phyloP scores from a whole-genome alignment of 2,329 filamentous ascomycete genomes.

The Claviceps citrina region DNA sequence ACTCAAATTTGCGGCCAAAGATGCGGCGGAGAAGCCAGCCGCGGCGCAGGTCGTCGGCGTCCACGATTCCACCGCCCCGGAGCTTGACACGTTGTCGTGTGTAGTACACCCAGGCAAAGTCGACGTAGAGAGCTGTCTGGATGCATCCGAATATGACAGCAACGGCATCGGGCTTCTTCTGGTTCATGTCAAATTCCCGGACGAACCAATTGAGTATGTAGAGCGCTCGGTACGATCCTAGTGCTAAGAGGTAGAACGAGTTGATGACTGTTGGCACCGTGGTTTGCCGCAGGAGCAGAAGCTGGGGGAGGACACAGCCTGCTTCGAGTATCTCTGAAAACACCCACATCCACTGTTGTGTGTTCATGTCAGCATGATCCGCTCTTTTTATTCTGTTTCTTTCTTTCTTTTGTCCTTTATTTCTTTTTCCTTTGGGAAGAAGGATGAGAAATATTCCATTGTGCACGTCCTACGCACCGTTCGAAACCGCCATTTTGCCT shows the following conservation, averaged over 20 bases:
- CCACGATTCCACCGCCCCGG: conserved; percentile 69
- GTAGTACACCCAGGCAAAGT: conserved; percentile 97
- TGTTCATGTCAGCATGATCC: conserved; percentile 3
- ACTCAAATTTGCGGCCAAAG: conserved; percentile 44
- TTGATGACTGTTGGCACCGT: conserved; percentile 90
- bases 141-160: conserved; percentile 75
- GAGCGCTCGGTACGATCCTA: conserved; percentile 75
- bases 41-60: conserved; percentile 72
- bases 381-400: too few species aligned
- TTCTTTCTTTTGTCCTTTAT: too few species aligned
- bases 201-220: conserved; percentile 89
- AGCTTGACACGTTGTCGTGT: conserved; percentile 88
- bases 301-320: conserved; percentile 76
- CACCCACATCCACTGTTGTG: conserved; percentile 58
- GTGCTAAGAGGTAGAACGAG: conserved; percentile 81
- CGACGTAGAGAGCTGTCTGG: conserved; percentile 78
- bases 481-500: conserved; percentile 32
- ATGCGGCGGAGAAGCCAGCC: conserved; percentile 73
- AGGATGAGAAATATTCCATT: too few species aligned
- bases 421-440: too few species aligned
- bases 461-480: conserved; percentile 22
- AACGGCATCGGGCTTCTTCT: conserved; percentile 49
- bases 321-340: conserved; percentile 90
- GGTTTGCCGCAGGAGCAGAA: conserved; percentile 85
- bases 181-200: conserved; percentile 44